Conservation (phyloP, 2,329 filamentous ascomycete species). For the Aspergillus ustus region DNA sequence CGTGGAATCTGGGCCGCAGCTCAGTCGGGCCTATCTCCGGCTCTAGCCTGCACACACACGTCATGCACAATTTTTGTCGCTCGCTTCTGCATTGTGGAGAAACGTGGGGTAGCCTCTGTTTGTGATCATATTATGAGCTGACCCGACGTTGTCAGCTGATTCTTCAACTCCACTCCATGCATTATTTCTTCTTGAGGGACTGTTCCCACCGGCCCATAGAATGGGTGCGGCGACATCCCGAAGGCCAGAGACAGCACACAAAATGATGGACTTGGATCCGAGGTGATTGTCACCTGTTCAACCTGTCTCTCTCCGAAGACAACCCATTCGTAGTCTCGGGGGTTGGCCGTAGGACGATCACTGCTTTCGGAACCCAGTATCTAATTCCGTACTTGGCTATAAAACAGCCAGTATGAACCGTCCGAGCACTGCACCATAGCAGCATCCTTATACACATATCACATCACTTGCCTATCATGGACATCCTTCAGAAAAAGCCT, state of each 20-base stretch:
- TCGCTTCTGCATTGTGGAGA: background rate
- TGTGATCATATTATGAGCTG: background rate
- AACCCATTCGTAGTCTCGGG: background rate
- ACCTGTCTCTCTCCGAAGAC: background rate
- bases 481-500: conserved; percentile 21
- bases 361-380: background rate
- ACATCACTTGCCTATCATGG: conserved; percentile 16
- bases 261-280: background rate
- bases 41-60: background rate
- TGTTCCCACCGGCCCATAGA: background rate
- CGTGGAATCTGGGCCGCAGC: background rate
- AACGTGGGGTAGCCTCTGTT: conserved; percentile 2
- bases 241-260: background rate
- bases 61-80: background rate
- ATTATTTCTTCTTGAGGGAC: background rate
- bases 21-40: conserved; percentile 10
- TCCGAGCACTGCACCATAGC: background rate
- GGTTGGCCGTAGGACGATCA: background rate
- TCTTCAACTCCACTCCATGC: background rate
- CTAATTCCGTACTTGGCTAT: background rate
- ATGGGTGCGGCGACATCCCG: background rate
- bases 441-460: background rate
- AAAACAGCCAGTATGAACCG: background rate
- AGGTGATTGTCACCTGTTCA: background rate
- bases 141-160: background rate